Percentiles rank a stretch among this genome's conserved stretches.
Conservation (phyloP, 129 eudicot species). For the Chrysanthemum makinoi region DNA sequence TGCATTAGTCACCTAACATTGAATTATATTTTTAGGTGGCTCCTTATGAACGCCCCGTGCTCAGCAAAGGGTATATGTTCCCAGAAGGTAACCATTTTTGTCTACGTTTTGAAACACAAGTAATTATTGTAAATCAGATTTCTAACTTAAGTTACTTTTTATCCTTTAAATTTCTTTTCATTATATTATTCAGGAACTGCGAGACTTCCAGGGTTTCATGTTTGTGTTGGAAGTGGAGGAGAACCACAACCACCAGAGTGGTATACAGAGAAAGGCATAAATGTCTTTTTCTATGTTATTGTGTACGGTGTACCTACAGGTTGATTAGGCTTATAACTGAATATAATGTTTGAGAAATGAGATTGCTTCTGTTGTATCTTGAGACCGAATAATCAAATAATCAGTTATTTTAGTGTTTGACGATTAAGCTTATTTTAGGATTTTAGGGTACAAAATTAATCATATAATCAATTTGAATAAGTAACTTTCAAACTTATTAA, state of each 20-base stretch:
- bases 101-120: background rate
- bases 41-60: slow-evolving; percentile 98
- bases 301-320: background rate
- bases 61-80: slow-evolving; percentile 87
- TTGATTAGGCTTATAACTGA: too few species aligned
- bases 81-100: slow-evolving; percentile 71
- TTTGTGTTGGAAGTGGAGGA: slow-evolving; percentile 97
- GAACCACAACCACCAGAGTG: slow-evolving; percentile 86
- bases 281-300: background rate
- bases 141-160: background rate
- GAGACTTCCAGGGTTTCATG: slow-evolving; percentile 93
- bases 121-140: background rate
- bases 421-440: too few species aligned
- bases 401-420: too few species aligned
- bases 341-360: too few species aligned
- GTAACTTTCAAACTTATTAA: too few species aligned
- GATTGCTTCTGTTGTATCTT: too few species aligned
- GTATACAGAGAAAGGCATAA: slow-evolving; percentile 78
- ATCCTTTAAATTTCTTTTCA: background rate
- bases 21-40: slow-evolving; percentile 61
- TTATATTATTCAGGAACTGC: slow-evolving; percentile 64
- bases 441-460: too few species aligned
- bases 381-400: too few species aligned
- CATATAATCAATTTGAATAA: too few species aligned
- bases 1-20: background rate